phyloP scores from a whole-genome alignment of 768 basidiomycete species.

The Candolleomyces efflorescens region DNA sequence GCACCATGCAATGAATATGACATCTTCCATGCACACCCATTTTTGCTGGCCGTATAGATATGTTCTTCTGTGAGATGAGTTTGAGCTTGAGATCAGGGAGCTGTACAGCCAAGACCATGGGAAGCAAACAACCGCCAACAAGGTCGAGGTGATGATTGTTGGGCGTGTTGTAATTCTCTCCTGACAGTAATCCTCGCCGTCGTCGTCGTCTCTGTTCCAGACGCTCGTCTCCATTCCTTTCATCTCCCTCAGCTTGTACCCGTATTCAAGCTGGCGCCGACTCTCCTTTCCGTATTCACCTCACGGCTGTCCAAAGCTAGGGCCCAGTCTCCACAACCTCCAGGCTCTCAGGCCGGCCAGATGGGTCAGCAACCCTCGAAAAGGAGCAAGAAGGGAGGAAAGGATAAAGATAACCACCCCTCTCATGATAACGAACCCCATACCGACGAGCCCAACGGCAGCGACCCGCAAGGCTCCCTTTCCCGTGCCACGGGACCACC shows the following conservation, averaged over 20 bases:
- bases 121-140: constrained; percentile 34
- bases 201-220: constrained; percentile 12
- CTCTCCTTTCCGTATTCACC: constrained; percentile 72
- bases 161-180: constrained; percentile 11
- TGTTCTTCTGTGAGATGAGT: neutral
- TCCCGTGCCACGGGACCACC: constrained; percentile 40
- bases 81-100: neutral
- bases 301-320: constrained; percentile 69
- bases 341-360: constrained; percentile 43
- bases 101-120: constrained; percentile 7
- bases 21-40: constrained; percentile 11
- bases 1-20: constrained; percentile 23
- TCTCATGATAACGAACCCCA: constrained; percentile 31
- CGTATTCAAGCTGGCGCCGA: constrained; percentile 68
- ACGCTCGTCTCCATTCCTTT: constrained; percentile 10
- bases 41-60: constrained; percentile 8
- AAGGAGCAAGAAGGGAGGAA: constrained; percentile 67
- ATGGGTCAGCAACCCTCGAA: constrained; percentile 88
- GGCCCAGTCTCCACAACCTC: constrained; percentile 66
- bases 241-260: constrained; percentile 14
- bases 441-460: constrained; percentile 36
- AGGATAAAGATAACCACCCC: constrained; percentile 63
- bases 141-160: constrained; percentile 16
- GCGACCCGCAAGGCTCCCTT: constrained; percentile 35
- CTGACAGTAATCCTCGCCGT: constrained; percentile 14